phyloP scores from a whole-genome alignment of 2,329 filamentous ascomycete species.

The Monosporascus sp. region DNA sequence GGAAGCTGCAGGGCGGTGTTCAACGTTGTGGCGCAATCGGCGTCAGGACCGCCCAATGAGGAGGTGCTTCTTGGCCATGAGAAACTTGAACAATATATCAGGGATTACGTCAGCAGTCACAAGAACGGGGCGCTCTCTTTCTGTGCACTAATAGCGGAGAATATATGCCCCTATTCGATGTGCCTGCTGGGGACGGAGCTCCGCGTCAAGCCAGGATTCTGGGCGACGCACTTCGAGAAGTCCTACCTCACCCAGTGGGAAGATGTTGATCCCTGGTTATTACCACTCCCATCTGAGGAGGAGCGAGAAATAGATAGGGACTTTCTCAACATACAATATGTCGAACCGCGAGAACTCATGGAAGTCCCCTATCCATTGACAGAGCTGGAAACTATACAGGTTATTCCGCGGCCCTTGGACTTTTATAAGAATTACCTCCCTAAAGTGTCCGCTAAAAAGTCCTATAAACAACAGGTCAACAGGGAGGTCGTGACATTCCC shows the following conservation, averaged over 20 bases:
- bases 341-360: neutral
- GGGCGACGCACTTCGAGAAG: slow-evolving; percentile 4
- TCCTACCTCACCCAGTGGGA: slow-evolving; percentile 1
- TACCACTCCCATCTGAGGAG: neutral
- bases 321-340: slow-evolving; percentile 1
- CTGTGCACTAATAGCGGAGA: neutral
- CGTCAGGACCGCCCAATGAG: neutral
- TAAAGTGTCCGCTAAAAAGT: neutral
- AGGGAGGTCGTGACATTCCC: neutral
- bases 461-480: neutral
- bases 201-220: neutral
- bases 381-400: neutral
- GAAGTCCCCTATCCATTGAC: neutral
- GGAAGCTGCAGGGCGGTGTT: neutral
- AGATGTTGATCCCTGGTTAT: slow-evolving; percentile 1
- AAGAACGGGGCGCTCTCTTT: neutral
- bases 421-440: neutral
- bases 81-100: neutral
- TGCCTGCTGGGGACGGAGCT: slow-evolving; percentile 1
- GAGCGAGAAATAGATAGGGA: neutral
- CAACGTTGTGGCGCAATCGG: neutral
- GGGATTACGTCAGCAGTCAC: neutral
- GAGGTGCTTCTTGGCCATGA: neutral
- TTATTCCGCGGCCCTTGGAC: neutral
- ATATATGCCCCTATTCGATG: slow-evolving; percentile 3